Evolutionary conservation across 2,329 filamentous ascomycete genomes (phyloP).

Genomic region (Xylariaceae sp.): DNA sequence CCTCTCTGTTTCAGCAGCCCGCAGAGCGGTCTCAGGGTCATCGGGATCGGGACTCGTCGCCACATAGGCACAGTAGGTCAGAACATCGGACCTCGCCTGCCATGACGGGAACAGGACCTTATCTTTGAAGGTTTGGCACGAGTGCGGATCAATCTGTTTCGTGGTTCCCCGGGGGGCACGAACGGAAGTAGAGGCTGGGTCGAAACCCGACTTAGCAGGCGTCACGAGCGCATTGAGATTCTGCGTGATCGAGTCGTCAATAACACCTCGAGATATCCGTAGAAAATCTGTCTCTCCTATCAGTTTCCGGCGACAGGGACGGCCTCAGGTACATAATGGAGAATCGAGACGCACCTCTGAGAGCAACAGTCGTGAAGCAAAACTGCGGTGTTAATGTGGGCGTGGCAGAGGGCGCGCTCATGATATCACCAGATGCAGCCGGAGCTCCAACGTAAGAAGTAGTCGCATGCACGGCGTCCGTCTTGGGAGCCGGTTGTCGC

Average conservation of each 20-base stretch:
- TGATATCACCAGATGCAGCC: constrained; percentile 33
- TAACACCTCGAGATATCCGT: constrained; percentile 71
- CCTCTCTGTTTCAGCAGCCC: constrained; percentile 64
- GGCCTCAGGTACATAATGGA: background rate
- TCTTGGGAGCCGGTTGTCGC: constrained; percentile 34
- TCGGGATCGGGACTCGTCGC: constrained; percentile 82
- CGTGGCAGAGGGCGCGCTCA: constrained; percentile 41
- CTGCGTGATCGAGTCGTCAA: constrained; percentile 91
- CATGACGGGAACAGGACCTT: constrained; percentile 81
- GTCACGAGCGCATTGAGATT: constrained; percentile 86
- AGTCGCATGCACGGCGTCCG: constrained; percentile 35
- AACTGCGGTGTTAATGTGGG: constrained; percentile 66
- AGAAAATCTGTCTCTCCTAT: constrained; percentile 67
- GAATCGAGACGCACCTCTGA: constrained; percentile 54
- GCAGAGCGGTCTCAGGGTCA: constrained; percentile 68
- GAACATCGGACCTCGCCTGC: constrained; percentile 74
- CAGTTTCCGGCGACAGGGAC: constrained; percentile 15
- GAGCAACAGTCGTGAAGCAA: constrained; percentile 65
- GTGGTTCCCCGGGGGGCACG: constrained; percentile 49
- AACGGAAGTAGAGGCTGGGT: constrained; percentile 68
- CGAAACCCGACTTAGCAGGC: constrained; percentile 66
- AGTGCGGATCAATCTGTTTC: constrained; percentile 51
- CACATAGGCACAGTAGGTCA: constrained; percentile 84
- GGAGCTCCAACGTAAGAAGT: constrained; percentile 9
- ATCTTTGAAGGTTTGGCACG: constrained; percentile 70